Conservation (phyloP, 441 rosid genomes). For the Pelargonium myrrhifolium region DNA sequence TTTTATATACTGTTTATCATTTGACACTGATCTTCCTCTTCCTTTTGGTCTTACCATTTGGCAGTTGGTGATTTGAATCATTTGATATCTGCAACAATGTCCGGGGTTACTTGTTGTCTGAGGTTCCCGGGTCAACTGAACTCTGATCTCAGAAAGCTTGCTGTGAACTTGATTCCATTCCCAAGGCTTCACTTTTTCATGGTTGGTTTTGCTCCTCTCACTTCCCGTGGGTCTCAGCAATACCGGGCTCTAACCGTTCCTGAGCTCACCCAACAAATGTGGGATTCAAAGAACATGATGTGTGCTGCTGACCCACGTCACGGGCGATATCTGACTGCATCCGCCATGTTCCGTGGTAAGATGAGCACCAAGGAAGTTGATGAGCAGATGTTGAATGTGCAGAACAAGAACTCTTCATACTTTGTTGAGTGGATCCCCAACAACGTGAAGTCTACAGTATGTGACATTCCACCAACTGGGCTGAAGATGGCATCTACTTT, state of each 20-base stretch:
- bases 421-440: constrained; percentile 79
- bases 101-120: constrained; percentile 80
- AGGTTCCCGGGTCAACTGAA: constrained; percentile 78
- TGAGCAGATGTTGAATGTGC: constrained; percentile 74
- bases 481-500: constrained; percentile 74
- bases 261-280: constrained; percentile 77
- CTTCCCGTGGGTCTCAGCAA: constrained; percentile 77
- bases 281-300: constrained; percentile 83
- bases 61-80: constrained; percentile 78
- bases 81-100: constrained; percentile 80
- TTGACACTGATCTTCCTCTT: background rate
- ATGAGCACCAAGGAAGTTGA: constrained; percentile 81
- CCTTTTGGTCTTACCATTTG: background rate
- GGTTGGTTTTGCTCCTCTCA: constrained; percentile 80
- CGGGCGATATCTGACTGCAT: constrained; percentile 65
- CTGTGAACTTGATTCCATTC: constrained; percentile 72
- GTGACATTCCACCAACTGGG: constrained; percentile 74
- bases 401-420: constrained; percentile 80
- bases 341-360: constrained; percentile 76
- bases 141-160: constrained; percentile 71
- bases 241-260: constrained; percentile 68
- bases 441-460: constrained; percentile 73
- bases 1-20: no score
- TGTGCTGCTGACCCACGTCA: constrained; percentile 74
- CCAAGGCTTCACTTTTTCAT: constrained; percentile 85